phyloP scores from a whole-genome alignment of 768 basidiomycete species.

The Russula sp. region DNA sequence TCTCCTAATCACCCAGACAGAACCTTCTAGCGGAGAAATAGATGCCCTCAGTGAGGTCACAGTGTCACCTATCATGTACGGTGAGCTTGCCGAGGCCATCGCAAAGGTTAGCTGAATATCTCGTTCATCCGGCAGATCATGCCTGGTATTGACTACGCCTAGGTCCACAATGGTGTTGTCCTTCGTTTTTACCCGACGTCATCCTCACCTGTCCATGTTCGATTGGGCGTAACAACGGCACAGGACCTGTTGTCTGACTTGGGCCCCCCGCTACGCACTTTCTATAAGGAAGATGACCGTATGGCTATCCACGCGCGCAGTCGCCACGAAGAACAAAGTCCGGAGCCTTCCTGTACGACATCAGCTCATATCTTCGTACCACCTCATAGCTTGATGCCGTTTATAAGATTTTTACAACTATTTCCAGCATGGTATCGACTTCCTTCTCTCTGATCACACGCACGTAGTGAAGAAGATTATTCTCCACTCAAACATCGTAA shows the following conservation, averaged over 20 bases:
- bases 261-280: conserved; percentile 66
- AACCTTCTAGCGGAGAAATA: conserved; percentile 41
- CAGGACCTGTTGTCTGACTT: conserved; percentile 77
- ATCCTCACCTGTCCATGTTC: conserved; percentile 46
- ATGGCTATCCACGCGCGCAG: conserved; percentile 72
- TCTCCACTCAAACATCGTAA: conserved; percentile 80
- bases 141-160: background rate
- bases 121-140: background rate
- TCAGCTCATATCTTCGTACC: background rate
- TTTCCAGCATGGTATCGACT: conserved; percentile 85
- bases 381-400: conserved; percentile 2
- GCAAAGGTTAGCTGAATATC: conserved; percentile 44
- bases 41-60: conserved; percentile 71
- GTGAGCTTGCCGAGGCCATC: conserved; percentile 60
- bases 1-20: conserved; percentile 66
- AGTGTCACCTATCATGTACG: conserved; percentile 60
- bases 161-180: conserved; percentile 71
- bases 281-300: conserved; percentile 84
- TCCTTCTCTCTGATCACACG: conserved; percentile 63
- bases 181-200: conserved; percentile 58
- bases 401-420: conserved; percentile 83
- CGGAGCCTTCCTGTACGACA: conserved; percentile 43
- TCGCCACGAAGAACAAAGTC: conserved; percentile 36
- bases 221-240: conserved; percentile 67
- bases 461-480: conserved; percentile 81